These are phyloP conservation scores for Mucuna pruriens DNA, from an alignment of 306 rosid species.

Conservation along the genomic window DNA sequence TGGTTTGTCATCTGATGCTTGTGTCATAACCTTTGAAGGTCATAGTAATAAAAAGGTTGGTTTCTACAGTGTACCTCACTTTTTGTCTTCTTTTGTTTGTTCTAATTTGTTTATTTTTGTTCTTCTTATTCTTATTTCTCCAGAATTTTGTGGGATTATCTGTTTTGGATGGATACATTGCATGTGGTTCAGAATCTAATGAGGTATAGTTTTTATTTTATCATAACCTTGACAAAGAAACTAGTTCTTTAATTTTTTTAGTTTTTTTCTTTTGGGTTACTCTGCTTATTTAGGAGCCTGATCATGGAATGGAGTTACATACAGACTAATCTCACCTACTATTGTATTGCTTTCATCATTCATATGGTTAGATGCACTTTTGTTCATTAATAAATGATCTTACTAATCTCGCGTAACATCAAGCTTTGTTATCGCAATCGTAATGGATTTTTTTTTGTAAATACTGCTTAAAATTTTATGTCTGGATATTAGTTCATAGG, in stretches of 20 bases:
- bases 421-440: not conserved
- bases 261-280: not conserved
- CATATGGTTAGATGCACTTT: not conserved
- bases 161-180: constrained; percentile 67
- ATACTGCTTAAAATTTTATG: constrained; percentile 15
- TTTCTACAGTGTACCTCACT: not conserved
- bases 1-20: constrained; percentile 52
- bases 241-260: not conserved
- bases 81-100: not conserved
- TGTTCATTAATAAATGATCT: not conserved
- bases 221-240: not conserved
- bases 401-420: not conserved
- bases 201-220: constrained; percentile 54
- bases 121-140: constrained; percentile 27
- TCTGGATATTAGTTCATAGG: not conserved
- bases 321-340: not conserved
- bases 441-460: not conserved
- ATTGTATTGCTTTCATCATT: not conserved
- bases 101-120: constrained; percentile 40
- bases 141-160: constrained; percentile 85
- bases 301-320: not conserved
- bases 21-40: constrained; percentile 63
- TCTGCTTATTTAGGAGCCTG: not conserved
- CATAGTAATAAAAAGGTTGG: constrained; percentile 76
- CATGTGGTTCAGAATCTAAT: constrained; percentile 81